phyloP scores from a whole-genome alignment of 495 filamentous ascomycete genomes.

The Podospora fimiseda region DNA sequence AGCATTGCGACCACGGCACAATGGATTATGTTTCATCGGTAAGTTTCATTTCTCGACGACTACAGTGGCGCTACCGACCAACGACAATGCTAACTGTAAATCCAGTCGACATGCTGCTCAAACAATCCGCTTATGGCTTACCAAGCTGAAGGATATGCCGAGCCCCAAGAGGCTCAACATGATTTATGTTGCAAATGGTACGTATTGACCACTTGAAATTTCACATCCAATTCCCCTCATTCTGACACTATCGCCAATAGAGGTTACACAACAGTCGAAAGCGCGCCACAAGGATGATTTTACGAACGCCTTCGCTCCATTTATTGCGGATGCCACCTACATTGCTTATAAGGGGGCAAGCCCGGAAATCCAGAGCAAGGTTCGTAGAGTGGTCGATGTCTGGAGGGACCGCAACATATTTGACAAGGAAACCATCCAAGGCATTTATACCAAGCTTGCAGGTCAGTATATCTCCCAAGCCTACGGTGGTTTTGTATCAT shows the following conservation, averaged over 20 bases:
- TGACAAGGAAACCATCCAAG: conserved; percentile 64
- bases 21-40: conserved; percentile 99
- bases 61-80: conserved; percentile 4
- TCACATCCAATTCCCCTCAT: neutral
- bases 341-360: conserved; percentile 81
- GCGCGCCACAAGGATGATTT: conserved; percentile 88
- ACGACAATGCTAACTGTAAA: conserved; percentile 14
- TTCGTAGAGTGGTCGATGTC: conserved; percentile 85
- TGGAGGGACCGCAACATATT: conserved; percentile 90
- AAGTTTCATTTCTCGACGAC: too few species aligned
- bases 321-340: conserved; percentile 80
- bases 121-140: conserved; percentile 82
- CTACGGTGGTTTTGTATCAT: neutral
- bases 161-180: conserved; percentile 81
- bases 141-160: conserved; percentile 76
- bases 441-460: conserved; percentile 69
- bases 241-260: conserved; percentile 41
- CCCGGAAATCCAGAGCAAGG: conserved; percentile 76
- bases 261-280: conserved; percentile 93
- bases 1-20: conserved; percentile 91
- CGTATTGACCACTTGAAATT: conserved; percentile 10
- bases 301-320: conserved; percentile 77
- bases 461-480: conserved; percentile 42
- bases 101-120: conserved; percentile 79
- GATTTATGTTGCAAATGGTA: conserved; percentile 94